Conservation (phyloP, 148 eudicot species). For the Camellia sinensis region DNA sequence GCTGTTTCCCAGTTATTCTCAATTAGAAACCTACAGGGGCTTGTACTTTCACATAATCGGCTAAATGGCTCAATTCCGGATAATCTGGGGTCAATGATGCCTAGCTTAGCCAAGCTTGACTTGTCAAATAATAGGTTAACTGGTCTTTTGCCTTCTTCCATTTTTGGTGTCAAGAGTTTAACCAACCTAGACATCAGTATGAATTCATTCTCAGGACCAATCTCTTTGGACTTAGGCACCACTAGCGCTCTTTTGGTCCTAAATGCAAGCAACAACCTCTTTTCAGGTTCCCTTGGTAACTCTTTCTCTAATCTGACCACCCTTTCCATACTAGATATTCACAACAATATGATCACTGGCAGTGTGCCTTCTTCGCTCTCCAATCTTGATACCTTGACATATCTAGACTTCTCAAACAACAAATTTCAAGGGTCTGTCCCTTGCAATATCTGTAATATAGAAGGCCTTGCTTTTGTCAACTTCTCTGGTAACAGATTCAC, state of each 20-base stretch:
- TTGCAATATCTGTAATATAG: conserved; percentile 55
- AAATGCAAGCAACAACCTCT: conserved; percentile 72
- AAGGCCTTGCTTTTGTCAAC: conserved; percentile 54
- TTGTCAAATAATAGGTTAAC: conserved; percentile 60
- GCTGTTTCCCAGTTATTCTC: conserved; percentile 39
- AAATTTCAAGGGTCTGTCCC: conserved; percentile 53
- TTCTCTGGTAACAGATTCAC: conserved; percentile 62
- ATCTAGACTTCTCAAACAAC: conserved; percentile 76
- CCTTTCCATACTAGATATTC: conserved; percentile 76
- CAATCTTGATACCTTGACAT: conserved; percentile 67
- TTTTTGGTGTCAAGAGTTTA: conserved; percentile 53
- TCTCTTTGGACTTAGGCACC: conserved; percentile 40
- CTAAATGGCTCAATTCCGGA: conserved; percentile 64
- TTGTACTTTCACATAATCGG: conserved; percentile 71
- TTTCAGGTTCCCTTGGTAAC: conserved; percentile 56
- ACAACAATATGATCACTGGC: conserved; percentile 62
- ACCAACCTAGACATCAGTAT: conserved; percentile 60
- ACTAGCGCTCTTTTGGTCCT: conserved; percentile 55
- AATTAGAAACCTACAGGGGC: conserved; percentile 75
- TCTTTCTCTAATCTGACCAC: conserved; percentile 59
- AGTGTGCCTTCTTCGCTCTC: conserved; percentile 56
- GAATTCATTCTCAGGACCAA: conserved; percentile 61
- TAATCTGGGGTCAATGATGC: conserved; percentile 39
- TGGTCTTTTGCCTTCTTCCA: conserved; percentile 58
- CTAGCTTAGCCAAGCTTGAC: conserved; percentile 70